These are phyloP conservation scores for Pseudocercospora pini-densiflorae DNA, from an alignment of 2,329 filamentous ascomycete genomes.

Conservation along the genomic window DNA sequence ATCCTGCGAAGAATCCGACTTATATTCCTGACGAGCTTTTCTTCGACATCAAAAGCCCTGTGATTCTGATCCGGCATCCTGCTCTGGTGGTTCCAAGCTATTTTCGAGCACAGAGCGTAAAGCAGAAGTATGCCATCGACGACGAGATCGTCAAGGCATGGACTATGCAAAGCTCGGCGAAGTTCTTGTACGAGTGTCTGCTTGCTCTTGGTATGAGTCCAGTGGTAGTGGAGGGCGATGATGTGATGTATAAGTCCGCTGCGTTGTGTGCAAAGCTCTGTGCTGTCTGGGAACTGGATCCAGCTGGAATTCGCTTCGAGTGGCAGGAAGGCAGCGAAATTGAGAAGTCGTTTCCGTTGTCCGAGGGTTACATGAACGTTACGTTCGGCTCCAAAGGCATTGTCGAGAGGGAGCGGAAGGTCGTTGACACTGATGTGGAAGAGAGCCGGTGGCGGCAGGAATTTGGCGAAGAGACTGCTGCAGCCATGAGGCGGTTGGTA, in stretches of 20 bases:
- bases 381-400: background rate
- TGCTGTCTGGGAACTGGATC: background rate
- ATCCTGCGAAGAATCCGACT: background rate
- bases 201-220: background rate
- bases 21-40: background rate
- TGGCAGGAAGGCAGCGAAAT: slow-evolving; percentile 6
- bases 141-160: background rate
- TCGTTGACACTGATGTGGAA: background rate
- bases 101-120: background rate
- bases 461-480: background rate
- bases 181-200: slow-evolving; percentile 3
- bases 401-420: background rate
- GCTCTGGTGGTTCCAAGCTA: slow-evolving; percentile 1
- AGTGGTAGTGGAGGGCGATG: background rate
- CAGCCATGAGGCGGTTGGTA: background rate
- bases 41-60: background rate
- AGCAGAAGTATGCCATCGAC: slow-evolving; percentile 6
- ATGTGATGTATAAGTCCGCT: background rate
- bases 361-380: background rate
- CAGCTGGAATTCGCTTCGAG: background rate
- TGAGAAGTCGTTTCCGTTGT: background rate
- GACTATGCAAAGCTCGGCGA: background rate
- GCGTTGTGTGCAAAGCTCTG: background rate
- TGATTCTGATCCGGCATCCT: slow-evolving; percentile 1
- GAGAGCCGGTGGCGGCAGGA: background rate